These are phyloP conservation scores for Phytophthora idaei DNA, from an alignment of 352 stramenopile species.

Conservation along the genomic window DNA sequence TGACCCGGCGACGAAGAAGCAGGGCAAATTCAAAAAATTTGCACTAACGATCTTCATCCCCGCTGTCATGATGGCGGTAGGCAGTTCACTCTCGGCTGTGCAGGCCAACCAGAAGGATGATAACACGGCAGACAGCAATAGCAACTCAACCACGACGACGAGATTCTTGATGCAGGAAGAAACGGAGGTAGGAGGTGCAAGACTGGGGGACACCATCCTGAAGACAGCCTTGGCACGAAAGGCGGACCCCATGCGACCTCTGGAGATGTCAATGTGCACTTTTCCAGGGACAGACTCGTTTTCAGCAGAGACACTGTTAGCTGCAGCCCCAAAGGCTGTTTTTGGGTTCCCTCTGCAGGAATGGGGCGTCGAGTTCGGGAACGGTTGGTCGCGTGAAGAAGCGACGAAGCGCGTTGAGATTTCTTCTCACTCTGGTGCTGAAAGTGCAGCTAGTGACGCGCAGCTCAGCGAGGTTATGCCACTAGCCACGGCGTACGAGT, in stretches of 20 bases:
- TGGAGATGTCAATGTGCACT: constrained; percentile 29
- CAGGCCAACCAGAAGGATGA: constrained; percentile 63
- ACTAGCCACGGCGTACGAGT: constrained; percentile 34
- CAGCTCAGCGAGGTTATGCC: constrained; percentile 27
- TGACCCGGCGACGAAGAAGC: constrained; percentile 48
- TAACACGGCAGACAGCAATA: constrained; percentile 6
- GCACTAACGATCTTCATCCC: constrained; percentile 64
- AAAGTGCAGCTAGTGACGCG: background rate
- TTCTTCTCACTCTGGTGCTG: constrained; percentile 15
- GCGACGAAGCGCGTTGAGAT: constrained; percentile 24
- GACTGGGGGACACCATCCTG: constrained; percentile 31
- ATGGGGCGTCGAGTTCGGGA: constrained; percentile 36
- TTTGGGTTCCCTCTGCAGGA: constrained; percentile 39
- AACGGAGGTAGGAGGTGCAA: constrained; percentile 7
- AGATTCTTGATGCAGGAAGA: constrained; percentile 41
- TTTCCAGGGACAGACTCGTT: constrained; percentile 6
- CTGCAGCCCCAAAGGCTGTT: constrained; percentile 30
- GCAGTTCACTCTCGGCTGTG: constrained; percentile 56
- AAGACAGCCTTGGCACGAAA: constrained; percentile 33
- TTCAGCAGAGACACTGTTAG: constrained; percentile 16
- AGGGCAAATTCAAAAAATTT: constrained; percentile 65
- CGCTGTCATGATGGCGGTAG: constrained; percentile 57
- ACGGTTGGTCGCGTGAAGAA: constrained; percentile 25
- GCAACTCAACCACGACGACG: constrained; percentile 11
- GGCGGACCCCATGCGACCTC: constrained; percentile 30